Evolutionary conservation across 257 asterid genomes (phyloP), one percentile per base, ranked within the genome.

Genomic region (Gardenia jasminoides): DNA sequence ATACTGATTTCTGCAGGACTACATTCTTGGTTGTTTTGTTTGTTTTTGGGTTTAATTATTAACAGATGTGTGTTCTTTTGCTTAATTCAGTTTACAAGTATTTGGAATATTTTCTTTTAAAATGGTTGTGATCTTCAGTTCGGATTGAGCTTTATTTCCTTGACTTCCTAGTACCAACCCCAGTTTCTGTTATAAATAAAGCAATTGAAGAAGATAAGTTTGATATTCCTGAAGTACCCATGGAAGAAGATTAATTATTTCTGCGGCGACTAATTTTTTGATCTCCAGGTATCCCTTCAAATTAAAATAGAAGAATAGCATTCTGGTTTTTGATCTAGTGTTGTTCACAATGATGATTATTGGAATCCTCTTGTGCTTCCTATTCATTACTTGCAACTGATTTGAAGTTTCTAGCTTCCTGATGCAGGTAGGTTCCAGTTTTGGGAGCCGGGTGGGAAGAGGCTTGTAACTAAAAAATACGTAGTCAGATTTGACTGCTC

Each of bases 181-280:
- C 93, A 58, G 69, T 85, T 70, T 90, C 91, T 13, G 90, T 91
- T 76, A 87, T 91, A 46, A 90, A 86, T 72, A 92, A 89, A 86
- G 78, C 91, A 19, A 88, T 92, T 74, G 87, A 89, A 82, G 97
- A 94, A 87, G 98, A 94, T 85, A 90, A 96, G 87, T 90, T 90
- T 62, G 96, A 92, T 80, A 86, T 94, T 82, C 98, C 98, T 1
- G 96, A 92, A 12, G 97, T 94, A 65, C 97, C 96, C n/a, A 94
- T 92, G 98, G 97, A 94, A 83, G 98, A 92, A 84, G 97, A 93
- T 77, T 93, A 78, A 84, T 68, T 26, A 43, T 62, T 33, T 62
- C 36, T 36, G 11, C n/a, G 4, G 47, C 43, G 6, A n/a, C 67
- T 61, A 54, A 3, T 6, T 33, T 73, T n/a, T 46, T 56, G 30